Base-by-base conservation (phyloP, 2,329 filamentous ascomycete genomes). In the Penicillium sp. region DNA sequence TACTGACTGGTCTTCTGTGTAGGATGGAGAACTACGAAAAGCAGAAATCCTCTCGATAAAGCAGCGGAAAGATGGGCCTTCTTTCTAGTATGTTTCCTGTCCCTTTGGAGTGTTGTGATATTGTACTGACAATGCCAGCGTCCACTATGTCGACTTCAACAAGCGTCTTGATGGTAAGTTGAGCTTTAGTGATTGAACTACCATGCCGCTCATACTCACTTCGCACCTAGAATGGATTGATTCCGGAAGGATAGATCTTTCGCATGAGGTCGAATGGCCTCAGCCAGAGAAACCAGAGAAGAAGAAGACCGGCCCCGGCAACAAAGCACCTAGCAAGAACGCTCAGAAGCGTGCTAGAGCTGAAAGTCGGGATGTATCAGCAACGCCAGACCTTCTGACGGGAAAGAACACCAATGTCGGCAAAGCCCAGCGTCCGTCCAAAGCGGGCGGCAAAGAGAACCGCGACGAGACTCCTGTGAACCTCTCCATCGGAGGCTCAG, bases 61-160 rank as follows among this genome's bases (percentile, higher is more conserved):
- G 64, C 87, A 90, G 52, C 86, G 87, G 19, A 94, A 94, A 69
- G 91, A 88, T 62, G 84, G 86, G 15, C 85, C 88, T 34, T 86
- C 87, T 48, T 96, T 91, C 65, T 96, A 96, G 73, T 76, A 68
- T 48, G 72, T 61, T 29, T 22, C n/a, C n/a, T n/a, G 24, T 21
- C 40, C 19, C n/a, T 40, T 19, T 15, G 32, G 21, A 3, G 19
- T 19, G 8, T n/a, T n/a, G n/a, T n/a, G n/a, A n/a, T n/a, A n/a
- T n/a, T n/a, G 32, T 54, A 46, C 56, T 62, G 46, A 64, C 59
- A 58, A 9, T 4, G 22, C 10, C 45, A 75, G 72, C 70, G 94
- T 95, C 62, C 95, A 97, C 69, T 97, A 96, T 68, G 88, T 95
- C 65, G 94, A 95, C 63, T 97, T 96, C 80, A 97, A 97, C 73